Conservation (phyloP, 1,284 basidiomycete genomes). For the Athelia sp. region DNA sequence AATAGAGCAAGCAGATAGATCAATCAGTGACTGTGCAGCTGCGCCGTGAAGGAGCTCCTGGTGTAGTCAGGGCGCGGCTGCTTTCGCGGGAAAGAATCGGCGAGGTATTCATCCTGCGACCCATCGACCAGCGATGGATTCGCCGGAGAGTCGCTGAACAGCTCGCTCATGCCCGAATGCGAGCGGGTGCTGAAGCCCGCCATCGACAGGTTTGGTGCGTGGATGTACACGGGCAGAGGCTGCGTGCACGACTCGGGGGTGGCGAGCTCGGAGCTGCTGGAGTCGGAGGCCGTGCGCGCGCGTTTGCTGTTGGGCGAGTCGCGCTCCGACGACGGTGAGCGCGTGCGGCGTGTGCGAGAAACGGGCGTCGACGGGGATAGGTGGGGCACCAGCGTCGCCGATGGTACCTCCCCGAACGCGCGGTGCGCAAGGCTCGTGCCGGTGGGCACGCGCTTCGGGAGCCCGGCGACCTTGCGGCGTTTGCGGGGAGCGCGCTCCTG, state of each 20-base stretch:
- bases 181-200: not conserved
- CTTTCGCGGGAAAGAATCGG: too few species aligned
- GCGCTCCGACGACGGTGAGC: not conserved
- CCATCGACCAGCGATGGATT: constrained; percentile 1
- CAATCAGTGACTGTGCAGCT: too few species aligned
- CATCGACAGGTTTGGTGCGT: constrained; percentile 1
- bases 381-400: not conserved
- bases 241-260: not conserved
- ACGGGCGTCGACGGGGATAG: constrained; percentile 1
- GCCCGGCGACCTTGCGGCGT: constrained; percentile 12
- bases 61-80: constrained; percentile 2
- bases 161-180: constrained; percentile 2
- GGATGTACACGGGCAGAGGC: constrained; percentile 1
- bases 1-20: too few species aligned
- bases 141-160: not conserved
- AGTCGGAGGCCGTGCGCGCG: not conserved
- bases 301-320: not conserved
- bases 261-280: not conserved
- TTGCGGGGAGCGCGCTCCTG: constrained; percentile 2
- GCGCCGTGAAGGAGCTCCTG: too few species aligned
- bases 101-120: not conserved
- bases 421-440: constrained; percentile 6
- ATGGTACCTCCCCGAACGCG: constrained; percentile 2
- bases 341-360: constrained; percentile 2
- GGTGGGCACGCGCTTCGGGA: constrained; percentile 20